Evolutionary conservation across 2,329 filamentous ascomycete species (phyloP), one percentile per base, ranked within the genome.

Genomic region (Xylariaceae sp.): DNA sequence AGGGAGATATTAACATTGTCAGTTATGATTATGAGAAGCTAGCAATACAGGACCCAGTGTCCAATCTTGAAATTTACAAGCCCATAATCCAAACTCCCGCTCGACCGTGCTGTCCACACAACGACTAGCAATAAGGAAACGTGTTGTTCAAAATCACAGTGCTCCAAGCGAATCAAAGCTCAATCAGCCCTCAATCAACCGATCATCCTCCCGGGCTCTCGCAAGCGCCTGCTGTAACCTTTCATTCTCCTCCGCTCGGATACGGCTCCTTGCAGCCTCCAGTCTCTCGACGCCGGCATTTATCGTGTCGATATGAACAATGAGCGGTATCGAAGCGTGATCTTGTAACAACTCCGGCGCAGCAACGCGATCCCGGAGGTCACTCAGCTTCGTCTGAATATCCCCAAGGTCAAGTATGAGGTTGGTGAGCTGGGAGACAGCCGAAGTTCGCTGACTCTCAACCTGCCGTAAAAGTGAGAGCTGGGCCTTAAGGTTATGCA

Each of bases 301-400:
- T 55, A 94, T 90, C 50, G 83, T 85, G 59, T 90, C 84, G 39
- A 94, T 84, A 64, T 94, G 88, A 40, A 90, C 84, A 46, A 80
- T 79, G 5, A 94, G 72, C 2, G 88, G 87, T 10, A 90, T 75
- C 28, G 75, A 72, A 3, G 71, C 68, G 33, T 50, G 72, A 22
- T 75, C 77, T 1, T 77, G 78, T 11, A 84, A 62, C 10, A 87
- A 67, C 57, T 84, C 84, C 0, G 89, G 87, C 50, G 81, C 78
- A 0, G 82, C 83, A 10, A 92, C 86, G 6, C 86, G 75, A 54
- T 90, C 87, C 18, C 87, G 75, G 59, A 95, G 68, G 61, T 90
- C 87, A 58, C 86, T 83, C 12, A 95, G 72, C 42, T 84, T 83
- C 2, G 83, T 79, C 60, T 85, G 81, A 55, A 94, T 93, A 50